Percentiles rank a stretch among this genome's conserved stretches.
These are phyloP conservation scores for Candida orba DNA, from an alignment of 805 yeast species.

Conservation along the genomic window DNA sequence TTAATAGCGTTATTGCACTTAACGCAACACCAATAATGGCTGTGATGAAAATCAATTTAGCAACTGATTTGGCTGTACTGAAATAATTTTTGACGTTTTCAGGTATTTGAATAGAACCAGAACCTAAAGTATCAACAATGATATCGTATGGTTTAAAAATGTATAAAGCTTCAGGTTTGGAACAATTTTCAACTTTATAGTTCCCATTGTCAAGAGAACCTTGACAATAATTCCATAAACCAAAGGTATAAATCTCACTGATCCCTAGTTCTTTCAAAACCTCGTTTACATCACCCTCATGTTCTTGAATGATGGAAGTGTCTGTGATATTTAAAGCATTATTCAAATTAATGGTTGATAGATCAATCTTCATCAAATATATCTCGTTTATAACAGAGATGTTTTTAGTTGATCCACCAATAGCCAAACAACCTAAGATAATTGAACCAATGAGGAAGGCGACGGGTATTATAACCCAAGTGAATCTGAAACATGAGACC, in stretches of 20 bases:
- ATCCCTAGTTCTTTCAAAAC: conserved; percentile 24
- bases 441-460: conserved; percentile 35
- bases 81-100: conserved; percentile 40
- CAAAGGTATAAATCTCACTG: conserved; percentile 43
- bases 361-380: conserved; percentile 41
- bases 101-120: conserved; percentile 39
- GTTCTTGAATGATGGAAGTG: neutral
- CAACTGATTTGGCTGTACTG: conserved; percentile 36
- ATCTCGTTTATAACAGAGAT: conserved; percentile 36
- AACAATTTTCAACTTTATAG: conserved; percentile 40
- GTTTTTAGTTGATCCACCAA: conserved; percentile 43
- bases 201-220: conserved; percentile 14
- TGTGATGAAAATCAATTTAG: conserved; percentile 54
- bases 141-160: conserved; percentile 44
- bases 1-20: conserved; percentile 29
- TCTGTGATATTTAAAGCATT: neutral
- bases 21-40: conserved; percentile 42
- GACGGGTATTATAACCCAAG: conserved; percentile 22
- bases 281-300: neutral
- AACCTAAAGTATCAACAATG: conserved; percentile 21
- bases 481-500: conserved; percentile 22
- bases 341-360: conserved; percentile 22
- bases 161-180: conserved; percentile 47
- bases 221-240: conserved; percentile 59
- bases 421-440: conserved; percentile 40